Conservation (phyloP, 441 rosid species). For the Pelargonium myrrhifolium region DNA sequence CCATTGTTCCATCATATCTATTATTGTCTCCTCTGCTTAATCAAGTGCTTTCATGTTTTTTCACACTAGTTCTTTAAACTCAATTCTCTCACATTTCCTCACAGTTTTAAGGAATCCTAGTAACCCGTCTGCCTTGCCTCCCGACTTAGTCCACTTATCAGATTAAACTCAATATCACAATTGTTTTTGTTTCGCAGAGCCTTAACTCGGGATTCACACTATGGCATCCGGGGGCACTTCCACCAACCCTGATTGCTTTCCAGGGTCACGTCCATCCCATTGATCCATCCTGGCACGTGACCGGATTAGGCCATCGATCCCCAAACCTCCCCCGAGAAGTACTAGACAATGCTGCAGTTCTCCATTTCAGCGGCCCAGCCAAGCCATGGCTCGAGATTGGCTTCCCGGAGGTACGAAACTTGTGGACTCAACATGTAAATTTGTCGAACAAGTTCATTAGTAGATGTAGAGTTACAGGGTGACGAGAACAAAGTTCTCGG, state of each 20-base stretch:
- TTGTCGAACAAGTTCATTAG: constrained; percentile 56
- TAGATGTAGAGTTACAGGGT: constrained; percentile 62
- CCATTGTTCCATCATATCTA: too few relatives aligned
- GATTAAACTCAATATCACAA: background rate
- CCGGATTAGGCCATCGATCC: constrained; percentile 59
- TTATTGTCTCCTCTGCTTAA: too few relatives aligned
- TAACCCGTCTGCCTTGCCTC: too few relatives aligned
- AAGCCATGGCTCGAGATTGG: constrained; percentile 94
- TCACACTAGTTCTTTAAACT: too few relatives aligned
- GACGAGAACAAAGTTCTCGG: constrained; percentile 30
- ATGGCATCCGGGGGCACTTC: constrained; percentile 84
- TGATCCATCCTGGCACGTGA: constrained; percentile 76
- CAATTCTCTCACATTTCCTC: too few relatives aligned
- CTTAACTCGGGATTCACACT: constrained; percentile 57
- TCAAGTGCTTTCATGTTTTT: too few relatives aligned
- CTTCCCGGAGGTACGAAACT: constrained; percentile 46
- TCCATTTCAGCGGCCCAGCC: constrained; percentile 92
- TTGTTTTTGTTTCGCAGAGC: constrained; percentile 35
- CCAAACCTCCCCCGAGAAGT: constrained; percentile 25
- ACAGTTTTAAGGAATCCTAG: too few relatives aligned
- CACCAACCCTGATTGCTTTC: constrained; percentile 72
- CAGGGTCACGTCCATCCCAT: constrained; percentile 61
- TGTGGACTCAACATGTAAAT: constrained; percentile 68
- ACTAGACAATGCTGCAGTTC: constrained; percentile 57
- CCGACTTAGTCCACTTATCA: too few relatives aligned